Evolutionary conservation across 177 flowering plant genomes (phyloP), one percentile per base, ranked within the genome.

Genomic region (Vitis hybrid): DNA sequence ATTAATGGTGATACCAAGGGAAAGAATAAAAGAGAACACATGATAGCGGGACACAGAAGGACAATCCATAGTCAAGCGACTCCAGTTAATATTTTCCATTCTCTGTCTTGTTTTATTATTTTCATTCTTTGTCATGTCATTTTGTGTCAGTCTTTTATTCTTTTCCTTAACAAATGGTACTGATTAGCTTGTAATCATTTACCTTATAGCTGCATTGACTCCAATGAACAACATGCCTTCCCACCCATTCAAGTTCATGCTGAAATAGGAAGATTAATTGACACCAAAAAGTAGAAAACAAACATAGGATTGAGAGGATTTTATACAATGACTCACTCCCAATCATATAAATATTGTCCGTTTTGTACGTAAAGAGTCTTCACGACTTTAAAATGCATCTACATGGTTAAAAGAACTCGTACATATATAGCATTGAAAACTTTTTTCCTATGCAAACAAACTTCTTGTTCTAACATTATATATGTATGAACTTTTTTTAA

Each of bases 161-260:
- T 16, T 57, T 57, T 14, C 19, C 24, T 18, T 57, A 9, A 19
- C 11, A 40, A 24, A 16, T 3, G 52, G 35, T 1, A 27, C 30
- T 54, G 5, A 11, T 51, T 49, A 8, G 11, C 24, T 46, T n/a
- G n/a, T 1, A 13, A 60, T 15, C 19, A 8, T 14, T 78, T 86
- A 94, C 97, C 97, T 86, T 74, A 92, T 82, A 24, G 97, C 98
- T 62, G 96, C 97, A 83, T 92, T 92, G 75, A 92, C 79, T 70
- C 99, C 97, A 30, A 95, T 84, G 77, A 92, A 92, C 69, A 95
- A 16, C 96, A 95, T 90, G 65, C 89, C 95, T 80, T 92, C 97
- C 95, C 89, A 90, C 1, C 97, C 98, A 79, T 90, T 89, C 35
- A 95, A 65, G 67, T 92, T 92, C 99, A 92, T 92, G 77, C 99